Evolutionary conservation across 169 alveolate genomes (phyloP).

Genomic region (Toxoplasma gondii): DNA sequence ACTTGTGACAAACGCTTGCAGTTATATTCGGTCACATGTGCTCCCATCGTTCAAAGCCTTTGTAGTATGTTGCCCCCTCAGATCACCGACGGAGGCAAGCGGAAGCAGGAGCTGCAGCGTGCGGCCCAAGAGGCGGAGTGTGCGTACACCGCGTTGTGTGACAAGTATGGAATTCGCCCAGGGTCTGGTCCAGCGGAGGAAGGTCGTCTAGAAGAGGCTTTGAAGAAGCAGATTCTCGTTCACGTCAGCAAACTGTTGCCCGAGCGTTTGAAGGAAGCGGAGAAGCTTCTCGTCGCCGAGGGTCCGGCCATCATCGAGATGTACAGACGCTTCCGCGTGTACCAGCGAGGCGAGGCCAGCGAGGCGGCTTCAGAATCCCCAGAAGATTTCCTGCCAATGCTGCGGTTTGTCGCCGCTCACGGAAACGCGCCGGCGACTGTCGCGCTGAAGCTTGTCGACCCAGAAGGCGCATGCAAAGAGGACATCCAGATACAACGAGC

Average conservation of each 20-base stretch:
- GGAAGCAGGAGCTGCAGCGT: slow-evolving; percentile 29
- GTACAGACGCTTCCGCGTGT: neutral
- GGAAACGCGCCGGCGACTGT: neutral
- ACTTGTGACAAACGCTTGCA: too few species aligned
- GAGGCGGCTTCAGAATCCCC: neutral
- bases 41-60: too few species aligned
- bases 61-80: neutral
- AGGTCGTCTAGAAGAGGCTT: neutral
- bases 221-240: neutral
- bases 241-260: neutral
- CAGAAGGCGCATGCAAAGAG: neutral
- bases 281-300: neutral
- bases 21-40: too few species aligned
- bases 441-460: neutral
- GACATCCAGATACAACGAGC: neutral
- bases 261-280: neutral
- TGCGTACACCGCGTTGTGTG: neutral
- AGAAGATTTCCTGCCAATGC: neutral
- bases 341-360: neutral
- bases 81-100: neutral
- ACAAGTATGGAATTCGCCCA: neutral
- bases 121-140: slow-evolving; percentile 16
- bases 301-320: neutral
- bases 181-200: neutral
- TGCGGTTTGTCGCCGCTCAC: neutral